These are phyloP conservation scores for Aspergillus novofumigatus DNA, from an alignment of 2,329 filamentous ascomycete genomes.

Conservation along the genomic window DNA sequence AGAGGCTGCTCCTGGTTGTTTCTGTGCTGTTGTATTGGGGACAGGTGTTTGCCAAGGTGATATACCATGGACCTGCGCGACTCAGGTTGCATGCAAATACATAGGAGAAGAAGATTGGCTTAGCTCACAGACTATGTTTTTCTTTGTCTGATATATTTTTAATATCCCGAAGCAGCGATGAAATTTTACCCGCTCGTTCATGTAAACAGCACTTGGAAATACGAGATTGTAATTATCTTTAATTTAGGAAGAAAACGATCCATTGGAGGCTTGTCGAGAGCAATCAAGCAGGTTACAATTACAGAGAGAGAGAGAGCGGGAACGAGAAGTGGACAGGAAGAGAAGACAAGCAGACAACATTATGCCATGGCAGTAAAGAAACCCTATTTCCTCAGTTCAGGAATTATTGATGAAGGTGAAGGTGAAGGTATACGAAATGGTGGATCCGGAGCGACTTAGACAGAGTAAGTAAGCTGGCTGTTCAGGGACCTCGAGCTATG, in stretches of 20 bases:
- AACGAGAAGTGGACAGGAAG: neutral
- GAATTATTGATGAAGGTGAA: no score
- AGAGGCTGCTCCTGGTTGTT: slow-evolving; percentile 13
- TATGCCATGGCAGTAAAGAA: no score
- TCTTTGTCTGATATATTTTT: slow-evolving; percentile 38
- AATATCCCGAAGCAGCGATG: slow-evolving; percentile 38
- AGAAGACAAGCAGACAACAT: neutral
- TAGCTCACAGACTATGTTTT: slow-evolving; percentile 33
- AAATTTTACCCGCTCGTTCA: slow-evolving; percentile 33
- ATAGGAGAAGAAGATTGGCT: slow-evolving; percentile 31
- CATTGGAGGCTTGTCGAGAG: neutral
- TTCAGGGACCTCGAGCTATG: neutral
- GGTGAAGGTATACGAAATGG: neutral
- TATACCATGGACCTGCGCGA: slow-evolving; percentile 22
- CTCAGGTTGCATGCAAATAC: slow-evolving; percentile 32
- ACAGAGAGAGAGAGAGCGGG: neutral
- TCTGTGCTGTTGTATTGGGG: slow-evolving; percentile 20
- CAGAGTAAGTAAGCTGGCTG: neutral
- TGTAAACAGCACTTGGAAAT: slow-evolving; percentile 11
- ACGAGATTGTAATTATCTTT: slow-evolving; percentile 19
- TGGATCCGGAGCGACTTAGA: neutral
- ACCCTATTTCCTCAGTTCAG: no score
- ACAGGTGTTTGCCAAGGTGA: slow-evolving; percentile 18
- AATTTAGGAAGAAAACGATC: neutral
- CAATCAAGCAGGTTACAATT: neutral